These are phyloP conservation scores for Tilletia setariae DNA, from an alignment of 1,284 basidiomycete species.

Conservation along the genomic window DNA sequence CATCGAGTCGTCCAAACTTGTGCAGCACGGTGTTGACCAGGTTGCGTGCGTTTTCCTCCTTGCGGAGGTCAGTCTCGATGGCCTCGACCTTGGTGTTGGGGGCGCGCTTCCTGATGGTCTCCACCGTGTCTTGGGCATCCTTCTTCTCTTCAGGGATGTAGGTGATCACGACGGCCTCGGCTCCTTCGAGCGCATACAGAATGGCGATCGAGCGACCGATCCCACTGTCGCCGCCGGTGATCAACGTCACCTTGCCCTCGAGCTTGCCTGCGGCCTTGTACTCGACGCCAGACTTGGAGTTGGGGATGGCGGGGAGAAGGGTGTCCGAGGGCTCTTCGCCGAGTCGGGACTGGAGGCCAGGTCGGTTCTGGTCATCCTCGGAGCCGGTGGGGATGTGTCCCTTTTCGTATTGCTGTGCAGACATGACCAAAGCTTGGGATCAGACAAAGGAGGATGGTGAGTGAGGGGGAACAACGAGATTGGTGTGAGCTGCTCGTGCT, in stretches of 20 bases:
- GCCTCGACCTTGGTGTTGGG: constrained; percentile 58
- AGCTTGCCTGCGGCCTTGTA: constrained; percentile 61
- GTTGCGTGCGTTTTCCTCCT: constrained; percentile 53
- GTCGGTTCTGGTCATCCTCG: not conserved
- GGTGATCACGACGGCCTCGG: constrained; percentile 64
- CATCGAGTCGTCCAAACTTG: constrained; percentile 44
- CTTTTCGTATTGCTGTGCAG: constrained; percentile 8
- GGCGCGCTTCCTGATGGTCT: constrained; percentile 27
- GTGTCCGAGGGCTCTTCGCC: not conserved
- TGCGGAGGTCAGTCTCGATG: constrained; percentile 56
- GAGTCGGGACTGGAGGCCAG: not conserved
- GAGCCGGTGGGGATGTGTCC: not conserved
- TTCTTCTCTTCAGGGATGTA: constrained; percentile 65
- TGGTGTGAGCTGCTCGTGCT: not conserved
- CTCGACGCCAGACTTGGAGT: constrained; percentile 40
- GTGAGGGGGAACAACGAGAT: too few relatives aligned
- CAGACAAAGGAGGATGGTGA: not conserved
- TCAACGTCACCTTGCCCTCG: constrained; percentile 63
- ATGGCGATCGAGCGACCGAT: constrained; percentile 65
- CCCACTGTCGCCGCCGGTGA: constrained; percentile 64
- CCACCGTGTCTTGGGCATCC: constrained; percentile 54
- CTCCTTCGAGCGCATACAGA: constrained; percentile 66
- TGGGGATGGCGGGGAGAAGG: constrained; percentile 5
- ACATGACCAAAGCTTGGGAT: not conserved
- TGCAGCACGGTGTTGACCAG: constrained; percentile 62